Conservation (phyloP, 2,329 filamentous ascomycete genomes). For the Xylaria sp. region DNA sequence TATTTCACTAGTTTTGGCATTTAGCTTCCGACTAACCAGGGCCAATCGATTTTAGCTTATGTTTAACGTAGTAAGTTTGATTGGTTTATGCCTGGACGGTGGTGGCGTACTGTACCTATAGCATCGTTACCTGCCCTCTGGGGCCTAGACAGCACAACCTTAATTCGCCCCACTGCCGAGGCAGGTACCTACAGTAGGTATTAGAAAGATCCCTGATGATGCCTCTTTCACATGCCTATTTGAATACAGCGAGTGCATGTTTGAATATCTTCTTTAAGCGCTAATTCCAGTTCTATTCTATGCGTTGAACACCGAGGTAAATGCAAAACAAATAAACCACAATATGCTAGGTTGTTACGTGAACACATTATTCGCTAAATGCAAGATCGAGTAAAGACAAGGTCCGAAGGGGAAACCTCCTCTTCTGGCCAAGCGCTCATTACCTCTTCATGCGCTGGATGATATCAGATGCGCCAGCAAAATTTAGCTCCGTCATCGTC, state of each 20-base stretch:
- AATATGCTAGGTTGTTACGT: background rate
- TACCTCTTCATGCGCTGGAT: slow-evolving; percentile 40
- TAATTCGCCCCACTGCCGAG: too few relatives aligned
- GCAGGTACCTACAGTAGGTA: background rate
- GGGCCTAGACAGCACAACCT: too few relatives aligned
- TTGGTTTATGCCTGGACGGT: background rate
- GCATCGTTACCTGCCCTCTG: background rate
- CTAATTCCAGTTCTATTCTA: background rate
- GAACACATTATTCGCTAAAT: background rate
- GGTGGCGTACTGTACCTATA: too few relatives aligned
- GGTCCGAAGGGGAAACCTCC: background rate
- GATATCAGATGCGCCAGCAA: slow-evolving; percentile 42
- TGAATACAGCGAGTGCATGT: background rate
- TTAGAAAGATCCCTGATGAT: background rate
- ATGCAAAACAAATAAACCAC: background rate
- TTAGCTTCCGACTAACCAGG: background rate
- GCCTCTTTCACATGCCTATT: background rate
- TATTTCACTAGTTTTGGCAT: background rate
- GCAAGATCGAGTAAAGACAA: background rate
- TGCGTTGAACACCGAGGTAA: background rate
- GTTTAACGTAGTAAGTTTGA: background rate
- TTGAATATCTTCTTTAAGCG: background rate
- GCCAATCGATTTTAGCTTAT: background rate
- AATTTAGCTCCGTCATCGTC: slow-evolving; percentile 47
- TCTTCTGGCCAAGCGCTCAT: background rate